Conservation (phyloP, 805 yeast species). For the Wickerhamomyces tratensis region DNA sequence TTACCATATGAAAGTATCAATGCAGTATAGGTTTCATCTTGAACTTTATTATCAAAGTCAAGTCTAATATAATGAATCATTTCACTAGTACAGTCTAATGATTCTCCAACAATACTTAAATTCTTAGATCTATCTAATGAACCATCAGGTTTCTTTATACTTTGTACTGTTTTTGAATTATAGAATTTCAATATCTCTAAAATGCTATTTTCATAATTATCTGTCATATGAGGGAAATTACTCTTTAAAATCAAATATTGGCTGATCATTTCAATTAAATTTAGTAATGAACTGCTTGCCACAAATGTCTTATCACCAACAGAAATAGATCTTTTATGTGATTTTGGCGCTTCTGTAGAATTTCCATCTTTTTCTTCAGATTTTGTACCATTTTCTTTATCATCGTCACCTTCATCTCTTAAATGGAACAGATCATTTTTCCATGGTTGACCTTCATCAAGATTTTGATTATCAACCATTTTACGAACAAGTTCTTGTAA, state of each 20-base stretch:
- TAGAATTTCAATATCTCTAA: constrained; percentile 37
- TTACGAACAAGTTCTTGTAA: constrained; percentile 42
- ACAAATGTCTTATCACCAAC: constrained; percentile 49
- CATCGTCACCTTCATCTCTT: neutral
- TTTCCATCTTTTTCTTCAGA: constrained; percentile 4
- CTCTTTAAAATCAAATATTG: constrained; percentile 48
- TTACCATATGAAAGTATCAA: constrained; percentile 2
- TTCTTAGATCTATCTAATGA: constrained; percentile 19
- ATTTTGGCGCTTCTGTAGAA: constrained; percentile 3
- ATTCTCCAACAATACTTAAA: constrained; percentile 31
- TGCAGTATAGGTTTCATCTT: constrained; percentile 7
- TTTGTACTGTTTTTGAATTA: constrained; percentile 32
- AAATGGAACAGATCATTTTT: constrained; percentile 21
- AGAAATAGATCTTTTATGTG: constrained; percentile 30
- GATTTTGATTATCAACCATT: constrained; percentile 35
- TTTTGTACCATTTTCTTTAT: constrained; percentile 2
- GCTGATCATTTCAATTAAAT: constrained; percentile 30
- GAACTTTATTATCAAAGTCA: constrained; percentile 6
- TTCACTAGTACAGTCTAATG: constrained; percentile 30
- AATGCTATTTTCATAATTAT: constrained; percentile 31
- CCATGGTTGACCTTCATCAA: constrained; percentile 42
- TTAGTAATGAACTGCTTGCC: constrained; percentile 40
- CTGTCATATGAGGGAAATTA: constrained; percentile 38
- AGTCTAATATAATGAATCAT: constrained; percentile 15
- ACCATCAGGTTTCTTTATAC: constrained; percentile 14